A percentile compares a stretch with the other conserved stretches of the same genome.
Conservation (phyloP, 2,329 filamentous ascomycete species). For the Ophiosphaerella herpotricha region DNA sequence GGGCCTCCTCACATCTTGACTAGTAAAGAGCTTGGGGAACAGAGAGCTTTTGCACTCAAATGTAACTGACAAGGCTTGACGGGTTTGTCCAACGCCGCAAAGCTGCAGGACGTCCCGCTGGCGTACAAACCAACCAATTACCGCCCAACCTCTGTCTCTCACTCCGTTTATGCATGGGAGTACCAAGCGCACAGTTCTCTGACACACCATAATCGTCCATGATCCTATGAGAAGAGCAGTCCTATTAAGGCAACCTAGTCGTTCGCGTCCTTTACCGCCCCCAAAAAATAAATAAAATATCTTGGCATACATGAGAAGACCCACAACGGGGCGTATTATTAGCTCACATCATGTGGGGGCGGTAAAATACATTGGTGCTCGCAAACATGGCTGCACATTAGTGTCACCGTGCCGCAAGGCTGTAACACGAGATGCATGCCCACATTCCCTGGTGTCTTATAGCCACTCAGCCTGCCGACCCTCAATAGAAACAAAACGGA, state of each 20-base stretch:
- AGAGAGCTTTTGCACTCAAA: neutral
- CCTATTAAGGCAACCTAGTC: neutral
- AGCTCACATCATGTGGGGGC: constrained; percentile 1
- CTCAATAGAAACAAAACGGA: neutral
- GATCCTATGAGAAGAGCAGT: neutral
- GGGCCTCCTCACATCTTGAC: no score
- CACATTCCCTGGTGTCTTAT: constrained; percentile 13
- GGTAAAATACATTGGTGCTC: constrained; percentile 2
- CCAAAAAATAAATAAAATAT: neutral
- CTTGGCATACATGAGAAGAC: neutral
- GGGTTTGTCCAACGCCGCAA: neutral
- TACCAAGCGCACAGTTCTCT: neutral
- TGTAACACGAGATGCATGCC: constrained; percentile 17
- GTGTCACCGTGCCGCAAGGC: constrained; percentile 28
- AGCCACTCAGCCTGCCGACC: constrained; percentile 4
- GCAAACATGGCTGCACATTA: constrained; percentile 1
- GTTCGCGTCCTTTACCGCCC: neutral
- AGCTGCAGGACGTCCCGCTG: neutral
- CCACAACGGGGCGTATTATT: neutral
- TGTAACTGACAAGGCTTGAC: no score
- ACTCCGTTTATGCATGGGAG: neutral
- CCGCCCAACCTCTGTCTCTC: neutral
- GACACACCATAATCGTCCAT: neutral
- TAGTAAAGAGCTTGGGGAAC: neutral
- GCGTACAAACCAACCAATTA: neutral